Evolutionary conservation across 768 basidiomycete species (phyloP).

Genomic region (Collybia sordida): DNA sequence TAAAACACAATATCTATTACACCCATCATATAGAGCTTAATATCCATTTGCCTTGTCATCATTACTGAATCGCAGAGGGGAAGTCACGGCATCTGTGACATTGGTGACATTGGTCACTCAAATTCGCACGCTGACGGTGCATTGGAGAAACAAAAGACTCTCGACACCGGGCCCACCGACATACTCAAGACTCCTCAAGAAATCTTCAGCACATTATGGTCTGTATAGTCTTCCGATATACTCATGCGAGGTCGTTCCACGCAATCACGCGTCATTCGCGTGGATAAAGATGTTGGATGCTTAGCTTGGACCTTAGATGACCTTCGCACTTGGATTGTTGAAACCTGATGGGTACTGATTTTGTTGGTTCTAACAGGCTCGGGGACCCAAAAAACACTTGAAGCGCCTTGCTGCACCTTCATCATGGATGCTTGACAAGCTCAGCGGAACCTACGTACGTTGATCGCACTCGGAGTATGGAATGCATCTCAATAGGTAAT

Average conservation of each 20-base stretch:
- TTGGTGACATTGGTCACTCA: constrained; percentile 10
- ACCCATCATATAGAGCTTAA: constrained; percentile 13
- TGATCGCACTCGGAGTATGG: constrained; percentile 6
- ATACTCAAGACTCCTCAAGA: constrained; percentile 45
- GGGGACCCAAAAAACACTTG: constrained; percentile 99
- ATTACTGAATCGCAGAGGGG: no score
- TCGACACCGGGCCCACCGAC: constrained; percentile 44
- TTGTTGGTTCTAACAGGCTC: constrained; percentile 55
- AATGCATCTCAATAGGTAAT: constrained; percentile 1
- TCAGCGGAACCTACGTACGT: constrained; percentile 90
- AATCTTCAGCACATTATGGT: constrained; percentile 46
- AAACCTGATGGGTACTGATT: constrained; percentile 22
- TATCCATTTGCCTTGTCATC: constrained; percentile 9
- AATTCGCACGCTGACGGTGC: constrained; percentile 34
- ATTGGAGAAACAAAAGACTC: constrained; percentile 31
- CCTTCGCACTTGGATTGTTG: constrained; percentile 20
- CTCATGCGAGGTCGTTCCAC: constrained; percentile 19
- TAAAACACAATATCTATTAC: constrained; percentile 7
- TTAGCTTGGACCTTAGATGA: constrained; percentile 33
- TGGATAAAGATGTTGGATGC: constrained; percentile 37
- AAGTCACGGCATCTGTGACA: not conserved
- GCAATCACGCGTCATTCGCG: constrained; percentile 17
- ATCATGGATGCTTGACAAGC: constrained; percentile 99
- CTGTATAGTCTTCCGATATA: constrained; percentile 27
- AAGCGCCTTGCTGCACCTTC: constrained; percentile 97